A percentile compares a stretch with the other conserved stretches of the same genome.
Conservation (phyloP, 352 stramenopile species). For the Pythium angustatum region DNA sequence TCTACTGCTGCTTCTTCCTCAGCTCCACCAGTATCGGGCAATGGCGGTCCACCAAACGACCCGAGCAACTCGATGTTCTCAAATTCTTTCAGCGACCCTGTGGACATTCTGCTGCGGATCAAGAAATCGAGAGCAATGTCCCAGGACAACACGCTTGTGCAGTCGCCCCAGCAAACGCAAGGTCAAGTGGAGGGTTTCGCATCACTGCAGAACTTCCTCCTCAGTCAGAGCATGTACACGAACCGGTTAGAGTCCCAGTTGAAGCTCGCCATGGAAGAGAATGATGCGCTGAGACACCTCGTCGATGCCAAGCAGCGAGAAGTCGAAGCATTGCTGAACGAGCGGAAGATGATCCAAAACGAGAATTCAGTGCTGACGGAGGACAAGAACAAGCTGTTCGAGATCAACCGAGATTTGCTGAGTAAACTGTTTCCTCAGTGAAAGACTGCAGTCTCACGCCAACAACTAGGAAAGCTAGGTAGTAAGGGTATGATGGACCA, state of each 20-base stretch:
- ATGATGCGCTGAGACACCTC: conserved; percentile 52
- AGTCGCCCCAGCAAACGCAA: conserved; percentile 34
- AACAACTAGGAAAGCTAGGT: too few species aligned
- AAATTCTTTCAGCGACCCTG: conserved; percentile 70
- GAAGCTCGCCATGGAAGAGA: conserved; percentile 67
- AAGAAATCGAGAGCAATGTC: conserved; percentile 61
- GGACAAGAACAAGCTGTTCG: conserved; percentile 80
- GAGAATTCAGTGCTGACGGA: conserved; percentile 68
- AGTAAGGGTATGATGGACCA: too few species aligned
- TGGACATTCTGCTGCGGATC: conserved; percentile 76
- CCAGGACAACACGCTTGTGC: conserved; percentile 32
- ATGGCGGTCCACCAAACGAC: background rate
- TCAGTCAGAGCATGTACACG: conserved; percentile 68
- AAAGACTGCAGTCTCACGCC: too few species aligned
- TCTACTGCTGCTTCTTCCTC: background rate
- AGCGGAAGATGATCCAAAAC: conserved; percentile 64
- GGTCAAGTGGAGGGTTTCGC: conserved; percentile 55
- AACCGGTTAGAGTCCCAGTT: conserved; percentile 75
- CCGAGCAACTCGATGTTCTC: conserved; percentile 35
- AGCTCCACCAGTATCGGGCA: background rate
- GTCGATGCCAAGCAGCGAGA: conserved; percentile 57
- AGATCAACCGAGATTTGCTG: conserved; percentile 74
- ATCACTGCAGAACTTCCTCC: conserved; percentile 70
- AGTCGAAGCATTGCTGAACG: conserved; percentile 48
- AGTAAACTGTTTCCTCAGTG: conserved; percentile 69